A percentile compares a stretch with the other conserved stretches of the same genome.
Evolutionary conservation across 495 filamentous ascomycete genomes (phyloP).

Genomic region (Trichoderma erinaceum): DNA sequence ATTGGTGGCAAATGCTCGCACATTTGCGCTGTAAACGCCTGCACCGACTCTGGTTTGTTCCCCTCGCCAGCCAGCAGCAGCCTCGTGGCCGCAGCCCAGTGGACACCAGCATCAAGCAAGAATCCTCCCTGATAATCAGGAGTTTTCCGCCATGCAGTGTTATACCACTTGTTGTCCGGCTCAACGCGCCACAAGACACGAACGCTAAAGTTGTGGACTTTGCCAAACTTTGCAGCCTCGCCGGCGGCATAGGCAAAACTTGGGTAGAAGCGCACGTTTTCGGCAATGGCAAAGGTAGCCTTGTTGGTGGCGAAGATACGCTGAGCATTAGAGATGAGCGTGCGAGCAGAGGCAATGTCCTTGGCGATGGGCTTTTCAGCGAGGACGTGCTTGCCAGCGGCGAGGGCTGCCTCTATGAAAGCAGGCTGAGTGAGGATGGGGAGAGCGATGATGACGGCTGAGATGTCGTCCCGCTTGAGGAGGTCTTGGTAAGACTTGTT

Average conservation of each 20-base stretch:
- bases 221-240: slow-evolving; percentile 54
- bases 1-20: slow-evolving; percentile 61
- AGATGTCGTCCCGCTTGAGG: slow-evolving; percentile 57
- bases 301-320: slow-evolving; percentile 35
- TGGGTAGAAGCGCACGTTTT: slow-evolving; percentile 67
- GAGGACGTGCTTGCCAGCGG: slow-evolving; percentile 71
- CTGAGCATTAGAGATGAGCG: slow-evolving; percentile 58
- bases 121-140: slow-evolving; percentile 74
- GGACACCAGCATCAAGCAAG: slow-evolving; percentile 70
- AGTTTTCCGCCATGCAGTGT: slow-evolving; percentile 66
- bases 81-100: slow-evolving; percentile 59
- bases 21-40: slow-evolving; percentile 53
- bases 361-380: slow-evolving; percentile 78
- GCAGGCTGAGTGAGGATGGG: slow-evolving; percentile 54
- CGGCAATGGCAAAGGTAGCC: slow-evolving; percentile 60
- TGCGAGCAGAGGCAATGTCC: slow-evolving; percentile 54
- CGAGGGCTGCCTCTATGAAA: slow-evolving; percentile 54
- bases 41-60: slow-evolving; percentile 42
- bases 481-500: slow-evolving; percentile 54
- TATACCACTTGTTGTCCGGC: slow-evolving; percentile 31
- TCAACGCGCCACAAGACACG: slow-evolving; percentile 47
- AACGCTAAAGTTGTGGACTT: slow-evolving; percentile 56
- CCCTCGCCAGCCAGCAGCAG: slow-evolving; percentile 49
- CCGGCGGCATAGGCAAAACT: slow-evolving; percentile 51
- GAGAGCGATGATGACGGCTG: slow-evolving; percentile 64